Base-by-base conservation (phyloP, 139 green algal species). In the Parachlorella kessleri region DNA sequence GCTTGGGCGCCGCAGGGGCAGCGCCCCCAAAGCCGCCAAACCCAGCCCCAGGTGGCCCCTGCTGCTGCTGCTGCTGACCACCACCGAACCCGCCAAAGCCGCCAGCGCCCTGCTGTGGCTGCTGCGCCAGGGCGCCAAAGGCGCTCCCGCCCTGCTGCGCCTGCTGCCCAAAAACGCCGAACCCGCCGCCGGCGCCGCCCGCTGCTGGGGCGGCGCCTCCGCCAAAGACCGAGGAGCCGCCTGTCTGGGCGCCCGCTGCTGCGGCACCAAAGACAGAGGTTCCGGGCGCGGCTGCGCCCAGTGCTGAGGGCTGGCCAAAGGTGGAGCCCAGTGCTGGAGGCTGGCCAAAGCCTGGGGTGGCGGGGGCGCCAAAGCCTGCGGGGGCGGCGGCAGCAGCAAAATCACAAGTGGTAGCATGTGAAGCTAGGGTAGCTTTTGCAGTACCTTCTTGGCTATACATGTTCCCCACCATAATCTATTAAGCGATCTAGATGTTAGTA, bases 21-120 rank as follows among this genome's bases (percentile, higher is more conserved):
- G 36, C 21, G 66, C 75, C 76, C 7, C 76, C 76, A 75, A 81
- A 81, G 0, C 3, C 53, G 36, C 76, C 66, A 65, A 81, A 81
- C 0, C 76, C 76, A 26, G 42, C 66, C 33, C 76, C 76, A 3
- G 10, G 10, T 14, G n/a, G 33, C 38, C 26, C 40, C 35, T 81
- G 75, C 48, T 28, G 53, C 40, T 18, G 24, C 6, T 10, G 48
- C 1, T 23, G 54, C 32, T 53, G 14, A 23, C 10, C 2, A 67
- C 41, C 38, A 33, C 28, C 37, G 23, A 55, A 4, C 39, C 23
- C 63, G 14, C 21, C 63, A 38, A 36, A 42, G 10, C 18, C 48
- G 64, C 41, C 71, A 74, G 38, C 40, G 14, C 18, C 9, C 6
- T 18, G 26, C 9, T 18, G 59, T 33, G 30, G 32, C 39, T 55